Evolutionary conservation across 345 rosid species (phyloP), one percentile per base, ranked within the genome.

Genomic region (Melaleuca alternifolia): DNA sequence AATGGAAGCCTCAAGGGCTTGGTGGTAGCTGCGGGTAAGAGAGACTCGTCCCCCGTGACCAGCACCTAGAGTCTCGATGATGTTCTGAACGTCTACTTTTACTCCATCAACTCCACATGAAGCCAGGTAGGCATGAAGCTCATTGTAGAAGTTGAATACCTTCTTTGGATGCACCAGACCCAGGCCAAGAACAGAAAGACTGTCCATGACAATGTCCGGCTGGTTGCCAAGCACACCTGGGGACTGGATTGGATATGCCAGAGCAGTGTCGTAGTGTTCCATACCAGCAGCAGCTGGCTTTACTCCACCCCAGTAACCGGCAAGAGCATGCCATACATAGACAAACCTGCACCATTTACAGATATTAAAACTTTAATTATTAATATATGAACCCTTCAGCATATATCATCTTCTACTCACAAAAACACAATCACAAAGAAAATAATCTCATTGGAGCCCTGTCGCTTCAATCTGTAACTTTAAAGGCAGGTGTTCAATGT

Each of bases 271-370:
- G 54, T 96, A 97, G 88, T 97, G 97, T 91, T 97, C 99, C 98
- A 97, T 96, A 71, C 98, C 99, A 59, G 94, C 86, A 41, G 97
- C 98, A 33, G 98, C 95, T 5, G 99, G 99, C 88, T 96, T 94
- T 52, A 97, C 98, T 85, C 99, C 99, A 16, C 99, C 99, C 99
- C 99, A 97, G 88, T 97, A 97, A 71, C 98, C 98, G 87, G 98
- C 97, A 88, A 97, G 92, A 86, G 99, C 99, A 90, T 97, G 99
- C 99, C 99, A 97, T 24, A 92, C 98, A 89, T 96, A 97, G 16
- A 97, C 97, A 88, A 86, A 91, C 90, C 99, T 97, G 90, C 53
- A 5, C 37, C 33, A 76, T 48, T 82, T 82, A 82, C 37, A 51
- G 46, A 50, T 83, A 50, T 50, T 46, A 83, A 83, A 82, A 82